Percentiles rank a stretch among this genome's conserved stretches.
Evolutionary conservation across 75 land plant genomes (phyloP).

Genomic region (Cunninghamia lanceolata): DNA sequence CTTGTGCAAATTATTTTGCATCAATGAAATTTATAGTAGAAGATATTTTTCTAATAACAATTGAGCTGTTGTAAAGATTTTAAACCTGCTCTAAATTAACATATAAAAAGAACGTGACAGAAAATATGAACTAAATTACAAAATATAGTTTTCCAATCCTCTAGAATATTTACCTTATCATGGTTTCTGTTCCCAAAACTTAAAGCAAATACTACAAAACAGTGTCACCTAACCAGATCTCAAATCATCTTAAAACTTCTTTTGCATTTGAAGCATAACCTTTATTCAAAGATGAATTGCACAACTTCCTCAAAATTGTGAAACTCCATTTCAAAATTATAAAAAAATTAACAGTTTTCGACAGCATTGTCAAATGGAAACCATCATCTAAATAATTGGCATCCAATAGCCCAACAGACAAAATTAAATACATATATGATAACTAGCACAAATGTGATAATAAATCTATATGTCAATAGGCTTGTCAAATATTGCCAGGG

Average conservation of each 20-base stretch:
- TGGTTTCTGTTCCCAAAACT: no score
- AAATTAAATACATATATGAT: not conserved
- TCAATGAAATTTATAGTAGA: no score
- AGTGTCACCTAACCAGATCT: not conserved
- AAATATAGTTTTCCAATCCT: not conserved
- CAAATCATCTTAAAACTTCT: not conserved
- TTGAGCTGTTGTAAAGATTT: not conserved
- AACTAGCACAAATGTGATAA: not conserved
- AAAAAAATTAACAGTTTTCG: not conserved
- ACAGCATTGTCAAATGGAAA: not conserved
- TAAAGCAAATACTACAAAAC: not conserved
- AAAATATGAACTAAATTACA: not conserved
- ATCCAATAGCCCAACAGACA: not conserved
- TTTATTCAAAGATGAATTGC: not conserved
- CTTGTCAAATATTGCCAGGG: conserved; percentile 93
- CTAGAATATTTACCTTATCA: not conserved
- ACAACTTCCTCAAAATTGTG: not conserved
- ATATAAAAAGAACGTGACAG: no score
- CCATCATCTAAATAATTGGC: not conserved
- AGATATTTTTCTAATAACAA: no score
- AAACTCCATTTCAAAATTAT: not conserved
- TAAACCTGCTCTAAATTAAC: not conserved
- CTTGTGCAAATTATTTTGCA: no score
- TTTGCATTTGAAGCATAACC: not conserved
- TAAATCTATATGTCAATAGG: conserved; percentile 68